Base-by-base conservation (phyloP, 2,329 filamentous ascomycete species). In the Penicillium sumatraense region DNA sequence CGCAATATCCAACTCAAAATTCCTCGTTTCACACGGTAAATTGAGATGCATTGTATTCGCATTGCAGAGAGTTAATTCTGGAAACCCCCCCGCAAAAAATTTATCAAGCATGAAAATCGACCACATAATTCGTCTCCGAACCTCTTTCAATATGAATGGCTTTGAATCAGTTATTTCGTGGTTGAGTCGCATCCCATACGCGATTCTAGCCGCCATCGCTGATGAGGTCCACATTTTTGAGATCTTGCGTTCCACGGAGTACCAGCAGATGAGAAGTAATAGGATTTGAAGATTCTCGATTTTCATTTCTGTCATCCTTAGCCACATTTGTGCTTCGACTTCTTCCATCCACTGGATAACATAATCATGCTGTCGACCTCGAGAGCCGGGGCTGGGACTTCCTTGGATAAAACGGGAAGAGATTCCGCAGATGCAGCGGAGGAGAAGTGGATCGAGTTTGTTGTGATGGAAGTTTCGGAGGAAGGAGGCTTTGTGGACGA, bases 1-100 rank as follows among this genome's bases (percentile, higher is more conserved):
- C 4, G 49, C 27, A 13, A 33, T 46, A 47, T 53, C 50, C 13
- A 53, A 31, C 64, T 86, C 83, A 53, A 81, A 81, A 56, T 80
- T 80, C 2, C 77, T 75, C 66, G 82, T 79, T 60, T 81, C 80
- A 62, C 78, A 81, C 0, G 80, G 80, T 10, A 81, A 73, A 55
- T 80, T 76, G 42, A 81, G 73, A 52, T 76, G 75, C 58, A 82
- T 74, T 9, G 69, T 68, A 45, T 78, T 75, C 3, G 73, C 70
- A 4, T 75, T 71, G 69, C 80, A 80, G 10, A 81, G 64, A 8
- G 78, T 78, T 36, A 80, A 79, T 53, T 81, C 80, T 10, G 73
- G 65, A 57, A 79, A 74, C 11, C 80, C 78, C 16, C 76, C 77
- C 21, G 80, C 78, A 53, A 80, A 77, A 54, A 76, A 75, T 3